Base-by-base conservation (phyloP, 106 monocot species). In the Platanthera guangdongensis region DNA sequence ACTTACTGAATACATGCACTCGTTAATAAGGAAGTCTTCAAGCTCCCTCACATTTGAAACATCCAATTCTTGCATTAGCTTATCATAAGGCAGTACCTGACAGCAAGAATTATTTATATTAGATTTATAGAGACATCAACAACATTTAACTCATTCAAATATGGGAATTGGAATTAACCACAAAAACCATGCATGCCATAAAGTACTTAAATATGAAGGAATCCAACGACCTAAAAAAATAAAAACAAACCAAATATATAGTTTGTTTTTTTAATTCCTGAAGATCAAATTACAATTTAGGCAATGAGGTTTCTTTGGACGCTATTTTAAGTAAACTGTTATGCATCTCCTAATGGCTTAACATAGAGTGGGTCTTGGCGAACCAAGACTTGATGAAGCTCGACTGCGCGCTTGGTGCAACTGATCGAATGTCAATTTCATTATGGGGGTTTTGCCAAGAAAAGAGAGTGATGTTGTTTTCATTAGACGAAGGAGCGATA, bases 21-120 rank as follows among this genome's bases (percentile, higher is more conserved):
- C 97, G 79, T 96, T 96, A 73, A 97, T 97, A 49, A 97, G 94
- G 83, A 97, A 97, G 69, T 97, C 97, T 80, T 97, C 97, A 76
- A 97, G 94, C 74, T 97, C 97, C 71, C 97, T 88, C 77, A 97
- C 97, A 89, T 97, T 97, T 68, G 91, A 91, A 80, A 97, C 87
- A 78, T 97, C 94, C 51, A 97, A 75, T 81, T 97, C 91, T 76
- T 77, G 84, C 97, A 97, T 94, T 46, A 97, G 77, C 51, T 94
- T 83, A 86, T 92, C 88, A 80, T 94, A 97, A 68, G 90, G 86
- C 68, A 97, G 80, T 80, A 89, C 80, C 97, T 97, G 83, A 81
- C 1, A 77, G 32, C 14, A 76, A 72, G 22, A 72, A 78, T 3
- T 14, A 8, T 51, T 15, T 74, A n/a, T 47, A 48, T 47, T 70